Evolutionary conservation across 2,329 filamentous ascomycete genomes (phyloP), one percentile per base, ranked within the genome.

Genomic region (Xylariaceae sp.): DNA sequence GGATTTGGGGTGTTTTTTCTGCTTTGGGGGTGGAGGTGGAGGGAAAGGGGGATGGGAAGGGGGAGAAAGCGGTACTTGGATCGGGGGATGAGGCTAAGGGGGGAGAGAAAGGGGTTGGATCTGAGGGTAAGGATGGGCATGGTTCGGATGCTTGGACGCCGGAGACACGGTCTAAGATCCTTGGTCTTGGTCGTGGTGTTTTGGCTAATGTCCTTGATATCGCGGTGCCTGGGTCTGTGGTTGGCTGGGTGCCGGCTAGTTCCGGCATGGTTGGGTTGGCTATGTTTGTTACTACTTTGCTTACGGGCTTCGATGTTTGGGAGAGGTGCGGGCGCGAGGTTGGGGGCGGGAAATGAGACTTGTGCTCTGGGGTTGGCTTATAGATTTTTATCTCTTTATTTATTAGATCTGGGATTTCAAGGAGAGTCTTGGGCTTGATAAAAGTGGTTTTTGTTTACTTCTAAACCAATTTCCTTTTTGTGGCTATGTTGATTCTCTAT

Each of bases 301-400:
- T 89, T 43, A 83, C 84, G 9, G 78, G 79, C 1, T 66, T 72
- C 58, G 80, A 83, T 59, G 78, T 85, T 2, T 89, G 86, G 86
- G 75, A 79, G 54, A 72, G 73, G 51, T 77, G 75, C 62, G 70
- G 67, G 4, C 57, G 63, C 4, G 65, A 69, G 26, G 55, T 68
- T 15, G 55, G 47, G 16, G 21, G 32, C 40, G 16, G 18, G 19
- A 55, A 57, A 18, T 48, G 10, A 21, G 18, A 16, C 19, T 5
- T 8, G 37, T 3, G 34, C 26, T n/a, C n/a, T n/a, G n/a, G n/a
- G n/a, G n/a, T n/a, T n/a, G 26, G 26, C 26, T 26, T 5, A 26
- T 5, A 26, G 26, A 8, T 8, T 26, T 26, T 26, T 4, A 8
- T 4, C 26, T 4, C 4, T 26, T 8, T 26, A 8, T 26, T 26